These are phyloP conservation scores for Cyclaneusma minus DNA, from an alignment of 2,329 filamentous ascomycete species.

Conservation along the genomic window DNA sequence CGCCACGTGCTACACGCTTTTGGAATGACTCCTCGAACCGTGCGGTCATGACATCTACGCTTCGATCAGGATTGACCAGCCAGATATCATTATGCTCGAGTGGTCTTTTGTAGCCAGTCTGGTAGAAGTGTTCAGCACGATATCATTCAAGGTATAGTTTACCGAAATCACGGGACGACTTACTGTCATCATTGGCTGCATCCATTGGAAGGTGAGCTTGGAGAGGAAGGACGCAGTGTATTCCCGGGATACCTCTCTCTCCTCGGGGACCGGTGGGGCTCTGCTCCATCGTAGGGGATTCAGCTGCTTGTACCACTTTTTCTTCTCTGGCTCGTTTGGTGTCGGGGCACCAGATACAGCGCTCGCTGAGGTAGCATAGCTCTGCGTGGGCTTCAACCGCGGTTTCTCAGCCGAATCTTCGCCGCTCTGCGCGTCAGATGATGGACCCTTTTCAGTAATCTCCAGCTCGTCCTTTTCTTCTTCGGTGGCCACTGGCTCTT, in stretches of 20 bases:
- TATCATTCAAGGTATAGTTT: too few species aligned
- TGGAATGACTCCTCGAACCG: slow-evolving; percentile 56
- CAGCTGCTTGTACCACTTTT: slow-evolving; percentile 46
- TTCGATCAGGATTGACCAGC: slow-evolving; percentile 68
- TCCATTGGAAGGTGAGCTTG: slow-evolving; percentile 73
- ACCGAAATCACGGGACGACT: too few species aligned
- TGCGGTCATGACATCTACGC: slow-evolving; percentile 51
- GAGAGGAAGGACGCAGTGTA: slow-evolving; percentile 61
- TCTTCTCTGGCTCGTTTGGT: slow-evolving; percentile 21
- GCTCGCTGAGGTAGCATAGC: slow-evolving; percentile 37
- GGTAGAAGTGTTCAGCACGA: slow-evolving; percentile 2
- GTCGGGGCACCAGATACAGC: slow-evolving; percentile 26
- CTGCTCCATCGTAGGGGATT: slow-evolving; percentile 47
- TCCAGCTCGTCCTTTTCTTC: slow-evolving; percentile 20
- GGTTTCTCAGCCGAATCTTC: slow-evolving; percentile 15
- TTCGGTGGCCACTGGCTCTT: slow-evolving; percentile 24
- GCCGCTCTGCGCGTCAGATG: slow-evolving; percentile 10
- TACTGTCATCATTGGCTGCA: slow-evolving; percentile 71
- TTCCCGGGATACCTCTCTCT: slow-evolving; percentile 45
- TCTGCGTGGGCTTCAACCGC: slow-evolving; percentile 28
- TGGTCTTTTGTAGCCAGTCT: slow-evolving; percentile 73
- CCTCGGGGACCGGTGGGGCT: slow-evolving; percentile 37
- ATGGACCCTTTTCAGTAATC: slow-evolving; percentile 13
- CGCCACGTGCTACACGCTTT: slow-evolving; percentile 47
- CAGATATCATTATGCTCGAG: slow-evolving; percentile 80